Base-by-base conservation (phyloP, 106 monocot species). In the Alisma plantagoaquatica region DNA sequence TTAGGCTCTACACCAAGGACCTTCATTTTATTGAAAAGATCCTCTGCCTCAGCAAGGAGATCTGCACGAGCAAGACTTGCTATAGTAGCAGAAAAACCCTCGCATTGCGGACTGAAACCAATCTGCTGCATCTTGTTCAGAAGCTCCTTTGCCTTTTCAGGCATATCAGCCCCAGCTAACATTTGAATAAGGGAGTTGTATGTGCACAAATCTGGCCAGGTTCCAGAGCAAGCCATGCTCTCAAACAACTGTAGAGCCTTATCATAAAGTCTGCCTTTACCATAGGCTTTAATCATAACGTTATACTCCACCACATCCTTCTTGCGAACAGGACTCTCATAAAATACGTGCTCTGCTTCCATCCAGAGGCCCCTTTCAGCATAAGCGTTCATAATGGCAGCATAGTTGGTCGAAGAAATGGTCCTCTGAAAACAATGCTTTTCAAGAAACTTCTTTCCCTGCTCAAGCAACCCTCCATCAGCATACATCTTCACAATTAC, bases 201-300 rank as follows among this genome's bases (percentile, higher is more conserved):
- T 4, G 91, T 81, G 59, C 85, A 91, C 42, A 70, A 77, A 65
- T 91, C 91, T 1, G 84, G 78, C 75, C 70, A 81, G 2, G 53
- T 47, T 22, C 91, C 91, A 38, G 33, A 64, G 19, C 35, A 51
- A 33, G 67, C 60, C 91, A 91, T 91, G 28, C 55, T 26, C 53
- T 91, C 81, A 49, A 81, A 81, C 27, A 91, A 27, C 21, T 61
- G 51, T 26, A 78, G 21, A 61, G 81, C 84, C 41, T 73, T 85
- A 33, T 91, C 91, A 68, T 78, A 81, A 5, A 73, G 57, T 43
- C 72, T 85, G 19, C 66, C 77, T 45, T 64, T 75, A 21, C 91
- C 91, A 62, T 85, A 91, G 16, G 85, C 85, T 58, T 91, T 91
- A 38, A 91, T 58, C 81, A 91, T 75, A 29, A 91, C 85, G 72